Conservation (phyloP, 257 asterid genomes). For the Solanum chilense region DNA sequence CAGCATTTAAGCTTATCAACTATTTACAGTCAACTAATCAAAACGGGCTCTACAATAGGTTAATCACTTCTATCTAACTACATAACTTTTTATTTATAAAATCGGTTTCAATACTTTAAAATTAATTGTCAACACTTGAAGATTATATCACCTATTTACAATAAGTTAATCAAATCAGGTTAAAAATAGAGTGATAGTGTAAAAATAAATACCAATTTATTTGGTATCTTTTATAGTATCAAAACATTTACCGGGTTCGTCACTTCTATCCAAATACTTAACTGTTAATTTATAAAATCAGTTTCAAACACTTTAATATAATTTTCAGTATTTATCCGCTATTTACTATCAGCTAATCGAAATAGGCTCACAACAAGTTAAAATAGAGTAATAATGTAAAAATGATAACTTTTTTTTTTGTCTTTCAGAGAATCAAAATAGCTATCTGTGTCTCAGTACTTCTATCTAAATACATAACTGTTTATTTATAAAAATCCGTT, state of each 20-base stretch:
- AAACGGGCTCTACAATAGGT: background rate
- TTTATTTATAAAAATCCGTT: background rate
- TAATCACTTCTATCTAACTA: background rate
- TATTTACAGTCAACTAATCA: background rate
- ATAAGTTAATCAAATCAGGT: background rate
- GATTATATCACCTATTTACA: too few relatives aligned
- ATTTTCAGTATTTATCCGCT: background rate
- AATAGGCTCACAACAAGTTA: fast-evolving
- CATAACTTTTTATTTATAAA: too few relatives aligned
- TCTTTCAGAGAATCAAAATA: conserved; percentile 10
- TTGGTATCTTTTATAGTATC: conserved; percentile 16
- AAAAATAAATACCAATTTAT: conserved; percentile 7
- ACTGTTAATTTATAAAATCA: background rate
- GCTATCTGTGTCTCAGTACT: background rate
- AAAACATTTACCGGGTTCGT: background rate
- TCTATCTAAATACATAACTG: background rate
- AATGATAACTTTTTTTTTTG: conserved; percentile 5
- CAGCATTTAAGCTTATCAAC: background rate
- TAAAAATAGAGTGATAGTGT: background rate
- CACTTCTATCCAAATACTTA: background rate
- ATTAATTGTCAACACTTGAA: background rate
- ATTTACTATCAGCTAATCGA: background rate
- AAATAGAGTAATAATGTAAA: background rate
- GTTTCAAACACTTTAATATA: too few relatives aligned
- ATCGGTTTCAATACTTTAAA: too few relatives aligned